Conservation (phyloP, 2,329 filamentous ascomycete species). For the Chrysosporium keratinophilum region DNA sequence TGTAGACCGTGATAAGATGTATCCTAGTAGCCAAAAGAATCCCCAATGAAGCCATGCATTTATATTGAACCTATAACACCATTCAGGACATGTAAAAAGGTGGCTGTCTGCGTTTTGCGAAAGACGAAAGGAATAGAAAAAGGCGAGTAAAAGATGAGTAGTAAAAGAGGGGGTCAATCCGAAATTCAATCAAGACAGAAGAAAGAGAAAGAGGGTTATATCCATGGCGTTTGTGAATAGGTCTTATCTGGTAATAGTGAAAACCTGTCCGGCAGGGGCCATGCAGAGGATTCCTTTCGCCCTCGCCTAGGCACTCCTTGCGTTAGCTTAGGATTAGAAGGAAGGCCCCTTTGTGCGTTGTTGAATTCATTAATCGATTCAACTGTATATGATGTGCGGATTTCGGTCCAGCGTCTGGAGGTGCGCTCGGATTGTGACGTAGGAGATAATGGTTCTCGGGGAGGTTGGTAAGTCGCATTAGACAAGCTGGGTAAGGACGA, state of each 20-base stretch:
- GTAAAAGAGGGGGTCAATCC: neutral
- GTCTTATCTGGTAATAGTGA: conserved; percentile 5
- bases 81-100: neutral
- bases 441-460: neutral
- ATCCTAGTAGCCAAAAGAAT: neutral
- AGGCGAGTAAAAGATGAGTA: neutral
- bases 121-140: neutral
- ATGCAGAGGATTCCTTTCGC: neutral
- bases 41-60: neutral
- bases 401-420: neutral
- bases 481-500: neutral
- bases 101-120: neutral
- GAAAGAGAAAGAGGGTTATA: neutral
- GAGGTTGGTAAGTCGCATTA: neutral
- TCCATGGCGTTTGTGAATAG: conserved; percentile 9
- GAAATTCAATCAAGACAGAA: neutral
- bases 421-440: neutral
- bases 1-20: neutral
- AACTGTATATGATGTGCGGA: neutral
- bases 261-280: conserved; percentile 4
- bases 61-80: neutral
- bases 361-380: neutral
- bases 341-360: neutral
- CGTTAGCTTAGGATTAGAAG: neutral
- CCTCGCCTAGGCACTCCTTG: conserved; percentile 6